Conservation (phyloP, 192 early-diverging fungal genomes). For the Glomus cerebriforme region DNA sequence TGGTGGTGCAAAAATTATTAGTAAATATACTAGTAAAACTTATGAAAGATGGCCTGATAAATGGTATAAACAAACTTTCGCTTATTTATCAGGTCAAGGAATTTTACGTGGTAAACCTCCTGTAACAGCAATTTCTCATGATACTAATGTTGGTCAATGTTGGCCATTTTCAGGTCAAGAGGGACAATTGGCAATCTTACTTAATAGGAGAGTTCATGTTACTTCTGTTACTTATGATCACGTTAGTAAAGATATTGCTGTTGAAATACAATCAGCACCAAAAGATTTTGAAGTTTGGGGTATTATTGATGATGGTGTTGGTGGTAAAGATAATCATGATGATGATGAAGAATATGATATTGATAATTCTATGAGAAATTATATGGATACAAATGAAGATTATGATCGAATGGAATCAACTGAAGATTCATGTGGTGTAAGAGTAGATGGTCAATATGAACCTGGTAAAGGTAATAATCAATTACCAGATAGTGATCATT, state of each 20-base stretch:
- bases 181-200: conserved; percentile 62
- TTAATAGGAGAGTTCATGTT: conserved; percentile 57
- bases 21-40: conserved; percentile 54
- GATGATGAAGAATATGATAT: conserved; percentile 23
- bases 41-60: not conserved
- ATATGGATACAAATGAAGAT: not conserved
- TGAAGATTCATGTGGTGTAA: conserved; percentile 13
- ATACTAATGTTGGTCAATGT: conserved; percentile 66
- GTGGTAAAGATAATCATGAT: conserved; percentile 20
- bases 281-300: conserved; percentile 68
- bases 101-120: not conserved
- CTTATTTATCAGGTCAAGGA: not conserved
- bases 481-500: not conserved
- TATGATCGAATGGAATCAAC: conserved; percentile 7
- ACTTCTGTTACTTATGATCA: conserved; percentile 70
- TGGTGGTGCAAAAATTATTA: conserved; percentile 64
- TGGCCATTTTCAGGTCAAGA: conserved; percentile 68
- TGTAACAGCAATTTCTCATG: conserved; percentile 38
- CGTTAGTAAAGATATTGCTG: conserved; percentile 54
- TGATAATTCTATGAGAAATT: too few relatives aligned
- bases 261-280: conserved; percentile 61
- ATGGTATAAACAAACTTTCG: not conserved
- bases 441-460: conserved; percentile 16
- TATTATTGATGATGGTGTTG: not conserved
- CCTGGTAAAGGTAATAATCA: not conserved